Base-by-base conservation (phyloP, 257 asterid genomes). In the Ilex asprella region DNA sequence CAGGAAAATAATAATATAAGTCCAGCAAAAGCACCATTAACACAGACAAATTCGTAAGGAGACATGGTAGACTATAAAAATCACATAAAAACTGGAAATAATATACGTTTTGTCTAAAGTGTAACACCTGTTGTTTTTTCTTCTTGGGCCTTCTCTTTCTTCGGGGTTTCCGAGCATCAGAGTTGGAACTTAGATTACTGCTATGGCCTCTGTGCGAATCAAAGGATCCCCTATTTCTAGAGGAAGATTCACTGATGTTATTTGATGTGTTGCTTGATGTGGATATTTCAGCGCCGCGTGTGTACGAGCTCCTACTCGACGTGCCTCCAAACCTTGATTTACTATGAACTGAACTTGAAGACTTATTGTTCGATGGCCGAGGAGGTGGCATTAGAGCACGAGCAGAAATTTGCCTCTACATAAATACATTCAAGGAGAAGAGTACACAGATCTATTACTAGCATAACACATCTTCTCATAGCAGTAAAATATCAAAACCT, bases 381-480 rank as follows among this genome's bases (percentile, higher is more conserved):
- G 97, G 96, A 46, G 97, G 97, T 14, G 96, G 99, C 99, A 93
- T 89, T 49, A 85, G 77, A 70, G 84, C 89, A 67, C 95, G 95
- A 62, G 95, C 96, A 57, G 95, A 83, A 62, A 83, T 74, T 71
- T 82, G 90, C 71, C 72, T 84, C 98, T 91, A 77, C 60, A 70
- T 14, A 41, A 66, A 67, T 31, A 61, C 46, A 58, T 58, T 61
- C 43, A 56, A n/a, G n/a, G 15, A 67, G 41, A 58, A 49, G 29
- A 59, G 12, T 41, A 41, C 7, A 41, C 47, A 41, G 7, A 7
- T 41, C 10, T 7, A 6, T 41, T 6, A 11, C 47, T 6, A 11
- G 12, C 12, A 1, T 6, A 7, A 41, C 47, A 41, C 12, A 7
- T 41, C 12, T 11, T 11, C 12, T 11, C 2, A 6, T 41, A 41